Evolutionary conservation across 441 rosid species (phyloP), one percentile per base, ranked within the genome.

Genomic region (Jatropha multifida): DNA sequence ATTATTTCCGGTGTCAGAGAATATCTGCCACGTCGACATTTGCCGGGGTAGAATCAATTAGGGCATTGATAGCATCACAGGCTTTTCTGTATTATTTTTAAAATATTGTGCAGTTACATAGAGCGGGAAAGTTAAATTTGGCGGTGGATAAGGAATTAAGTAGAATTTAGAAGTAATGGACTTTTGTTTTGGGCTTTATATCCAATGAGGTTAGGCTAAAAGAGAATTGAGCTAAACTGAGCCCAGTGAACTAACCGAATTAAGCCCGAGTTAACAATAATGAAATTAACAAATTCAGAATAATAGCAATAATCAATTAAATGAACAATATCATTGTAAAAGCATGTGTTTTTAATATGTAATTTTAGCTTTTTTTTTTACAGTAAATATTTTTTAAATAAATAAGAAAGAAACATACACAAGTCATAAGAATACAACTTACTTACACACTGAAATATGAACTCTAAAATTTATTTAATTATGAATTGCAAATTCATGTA

Each of bases 21-120:
- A 80, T 4, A 95, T 77, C 74, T 83, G 83, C 97, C 99, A 93
- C 80, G 94, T 77, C 42, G 97, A 89, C 98, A 93, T 95, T 77
- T 74, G 42, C 69, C 68, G 68, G 58, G 37, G 32, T 12, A 6
- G 41, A 7, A 56, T 2, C 44, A 68, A 44, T 55, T 75, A 62
- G 72, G 65, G 77, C 17, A 40, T 81, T 42, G 2, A 4, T 12
- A 23, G 61, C 14, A 40, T 32, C 32, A 13, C 1, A 27, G 32
- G 7, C 9, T 18, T 23, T 68, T 63, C 17, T 23, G 14, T n/a
- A 41, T 20, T 27, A 15, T 27, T 65, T 74, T 7, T 40, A 3
- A 12, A 56, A 3, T 49, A 17, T 55, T 55, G 14, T 42, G 18
- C 1, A 23, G 76, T 56, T 71, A 10, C 62, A 58, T 23, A 70